Base-by-base conservation (phyloP, 768 basidiomycete species). In the Russula emetica region DNA sequence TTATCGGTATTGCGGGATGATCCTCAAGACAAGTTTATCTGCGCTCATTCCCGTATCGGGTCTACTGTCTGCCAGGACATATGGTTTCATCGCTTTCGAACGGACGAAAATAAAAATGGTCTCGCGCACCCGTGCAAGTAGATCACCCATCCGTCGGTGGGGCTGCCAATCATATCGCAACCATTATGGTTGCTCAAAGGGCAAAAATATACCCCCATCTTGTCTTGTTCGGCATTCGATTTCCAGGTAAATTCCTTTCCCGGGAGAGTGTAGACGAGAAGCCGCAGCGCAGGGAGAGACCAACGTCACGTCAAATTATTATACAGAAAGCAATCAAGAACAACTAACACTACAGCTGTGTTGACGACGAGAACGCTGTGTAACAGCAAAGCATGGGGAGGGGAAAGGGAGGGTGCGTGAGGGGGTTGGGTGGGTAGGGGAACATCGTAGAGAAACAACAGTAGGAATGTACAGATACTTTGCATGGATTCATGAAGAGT, bases 311-410 rank as follows among this genome's bases (percentile, higher is more conserved):
- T 55, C 30, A n/a, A 34, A 38, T 55, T 55, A 28, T 28, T 49
- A 56, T 55, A 62, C 54, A 55, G 20, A 38, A 40, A 62, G 34
- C 20, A 55, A 40, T 24, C 34, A 62, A 61, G 32, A 55, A 26
- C 26, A 24, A 45, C 42, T 62, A 62, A 62, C 55, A 62, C 54
- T 62, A 62, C 54, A 62, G 28, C 36, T 56, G 22, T 55, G 53
- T 36, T 45, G 42, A 34, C 28, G 20, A 54, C 20, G 6, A 13
- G 11, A 10, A 34, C 1, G 34, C 14, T 49, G 61, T 40, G 47
- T 56, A 40, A 30, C 24, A 45, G 44, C 22, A 22, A 28, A 30
- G 45, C 40, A 47, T 40, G 51, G 38, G 26, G 14, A n/a, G n/a
- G 36, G 36, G 22, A 51, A 51, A 14, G 51, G 10, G 24, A 5